phyloP scores from a whole-genome alignment of 345 rosid species.

The Eutrema heterophyllum region DNA sequence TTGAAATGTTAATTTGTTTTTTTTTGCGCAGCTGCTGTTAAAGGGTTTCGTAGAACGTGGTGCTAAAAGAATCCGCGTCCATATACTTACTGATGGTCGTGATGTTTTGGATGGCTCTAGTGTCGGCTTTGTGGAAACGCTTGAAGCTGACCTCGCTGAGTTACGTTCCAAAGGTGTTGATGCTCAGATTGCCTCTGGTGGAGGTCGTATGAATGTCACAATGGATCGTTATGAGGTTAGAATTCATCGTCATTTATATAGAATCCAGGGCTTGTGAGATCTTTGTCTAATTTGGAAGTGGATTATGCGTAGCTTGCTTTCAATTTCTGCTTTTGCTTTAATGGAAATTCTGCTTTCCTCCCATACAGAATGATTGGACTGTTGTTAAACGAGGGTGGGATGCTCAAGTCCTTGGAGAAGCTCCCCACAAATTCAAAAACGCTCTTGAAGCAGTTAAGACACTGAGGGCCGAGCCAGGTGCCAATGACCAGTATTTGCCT shows the following conservation, averaged over 20 bases:
- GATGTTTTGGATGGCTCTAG: conserved; percentile 98
- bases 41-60: conserved; percentile 83
- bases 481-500: conserved; percentile 85
- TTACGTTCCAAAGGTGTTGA: conserved; percentile 74
- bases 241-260: not conserved
- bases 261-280: not conserved
- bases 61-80: conserved; percentile 90
- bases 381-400: conserved; percentile 99
- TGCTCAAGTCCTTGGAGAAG: conserved; percentile 99
- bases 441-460: conserved; percentile 88
- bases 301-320: not conserved
- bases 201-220: conserved; percentile 95
- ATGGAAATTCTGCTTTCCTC: not conserved
- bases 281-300: not conserved
- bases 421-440: conserved; percentile 75
- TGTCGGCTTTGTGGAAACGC: conserved; percentile 77
- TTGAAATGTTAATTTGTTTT: not conserved
- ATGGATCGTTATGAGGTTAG: conserved; percentile 98
- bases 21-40: conserved; percentile 53
- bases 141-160: conserved; percentile 60
- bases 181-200: conserved; percentile 94
- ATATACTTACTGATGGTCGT: conserved; percentile 93
- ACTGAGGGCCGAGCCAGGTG: conserved; percentile 57
- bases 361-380: conserved; percentile 79
- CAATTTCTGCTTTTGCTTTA: not conserved